A percentile compares a stretch with the other conserved stretches of the same genome.
Conservation (phyloP, 306 rosid species). For the Cercis canadensis region DNA sequence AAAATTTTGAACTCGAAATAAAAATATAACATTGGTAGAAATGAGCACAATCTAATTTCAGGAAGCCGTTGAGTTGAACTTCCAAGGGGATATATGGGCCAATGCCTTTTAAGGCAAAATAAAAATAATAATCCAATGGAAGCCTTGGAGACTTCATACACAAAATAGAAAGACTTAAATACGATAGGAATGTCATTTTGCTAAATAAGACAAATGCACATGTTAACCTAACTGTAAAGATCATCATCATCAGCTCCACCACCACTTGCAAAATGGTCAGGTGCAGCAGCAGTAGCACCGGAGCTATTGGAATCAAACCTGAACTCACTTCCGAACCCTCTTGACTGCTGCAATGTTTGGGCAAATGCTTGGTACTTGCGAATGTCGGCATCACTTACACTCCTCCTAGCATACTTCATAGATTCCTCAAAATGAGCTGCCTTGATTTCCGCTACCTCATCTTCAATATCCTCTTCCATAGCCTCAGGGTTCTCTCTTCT, state of each 20-base stretch:
- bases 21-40: too few species aligned
- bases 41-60: conserved; percentile 26
- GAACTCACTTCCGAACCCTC: conserved; percentile 93
- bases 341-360: conserved; percentile 95
- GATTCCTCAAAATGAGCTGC: conserved; percentile 98
- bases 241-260: conserved; percentile 95
- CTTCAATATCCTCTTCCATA: conserved; percentile 93
- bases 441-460: conserved; percentile 86
- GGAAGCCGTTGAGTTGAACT: conserved; percentile 19
- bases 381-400: conserved; percentile 96
- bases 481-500: conserved; percentile 89
- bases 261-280: conserved; percentile 83
- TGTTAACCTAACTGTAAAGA: conserved; percentile 74
- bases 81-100: not conserved
- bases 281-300: conserved; percentile 39
- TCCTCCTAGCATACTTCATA: conserved; percentile 94
- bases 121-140: conserved; percentile 36
- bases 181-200: conserved; percentile 1
- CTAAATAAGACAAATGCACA: conserved; percentile 1
- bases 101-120: conserved; percentile 32
- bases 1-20: too few species aligned
- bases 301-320: conserved; percentile 62
- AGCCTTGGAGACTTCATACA: conserved; percentile 26
- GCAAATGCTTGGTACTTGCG: conserved; percentile 99
- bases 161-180: conserved; percentile 34